These are phyloP conservation scores for Debaryomyces prosopidis DNA, from an alignment of 805 yeast genomes.

Conservation along the genomic window DNA sequence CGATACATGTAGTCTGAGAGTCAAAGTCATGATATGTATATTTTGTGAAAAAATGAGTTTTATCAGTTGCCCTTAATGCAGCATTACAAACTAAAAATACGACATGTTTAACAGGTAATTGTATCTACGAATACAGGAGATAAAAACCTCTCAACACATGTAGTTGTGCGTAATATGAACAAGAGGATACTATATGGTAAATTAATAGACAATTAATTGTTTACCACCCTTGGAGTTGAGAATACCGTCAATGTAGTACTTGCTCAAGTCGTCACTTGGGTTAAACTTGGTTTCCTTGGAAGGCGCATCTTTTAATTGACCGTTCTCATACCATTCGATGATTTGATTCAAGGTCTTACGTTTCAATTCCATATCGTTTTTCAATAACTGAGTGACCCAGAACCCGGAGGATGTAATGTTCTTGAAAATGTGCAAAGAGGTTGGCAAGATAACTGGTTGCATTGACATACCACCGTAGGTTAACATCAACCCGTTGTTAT, in stretches of 20 bases:
- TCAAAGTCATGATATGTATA: too few relatives aligned
- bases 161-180: too few relatives aligned
- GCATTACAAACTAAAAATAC: too few relatives aligned
- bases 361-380: conserved; percentile 36
- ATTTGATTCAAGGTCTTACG: conserved; percentile 34
- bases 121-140: too few relatives aligned
- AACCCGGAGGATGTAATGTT: conserved; percentile 84
- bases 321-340: conserved; percentile 44
- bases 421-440: conserved; percentile 86
- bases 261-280: conserved; percentile 24
- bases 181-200: too few relatives aligned
- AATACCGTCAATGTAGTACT: conserved; percentile 29
- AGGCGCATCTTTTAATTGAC: conserved; percentile 38
- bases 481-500: conserved; percentile 70
- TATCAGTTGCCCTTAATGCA: too few relatives aligned
- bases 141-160: too few relatives aligned
- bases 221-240: conserved; percentile 37
- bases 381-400: conserved; percentile 74
- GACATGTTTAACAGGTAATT: too few relatives aligned
- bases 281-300: conserved; percentile 26
- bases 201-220: conserved; percentile 26
- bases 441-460: conserved; percentile 91
- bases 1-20: too few relatives aligned
- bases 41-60: too few relatives aligned
- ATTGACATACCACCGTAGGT: conserved; percentile 98